Evolutionary conservation across 352 stramenopile species (phyloP), one percentile per base, ranked within the genome.

Genomic region (Phytophthora tubulina): DNA sequence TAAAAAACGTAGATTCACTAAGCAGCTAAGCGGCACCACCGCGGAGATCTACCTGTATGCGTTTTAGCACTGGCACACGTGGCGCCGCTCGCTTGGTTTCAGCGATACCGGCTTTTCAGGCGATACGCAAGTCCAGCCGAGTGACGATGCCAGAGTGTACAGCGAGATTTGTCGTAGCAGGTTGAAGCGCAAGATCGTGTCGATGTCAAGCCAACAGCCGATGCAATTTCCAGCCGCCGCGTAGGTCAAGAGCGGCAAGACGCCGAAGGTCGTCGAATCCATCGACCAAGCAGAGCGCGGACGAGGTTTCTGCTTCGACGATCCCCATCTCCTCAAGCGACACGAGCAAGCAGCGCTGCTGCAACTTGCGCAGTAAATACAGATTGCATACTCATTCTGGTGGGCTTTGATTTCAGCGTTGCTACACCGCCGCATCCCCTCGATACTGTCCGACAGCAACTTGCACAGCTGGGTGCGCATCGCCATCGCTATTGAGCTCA

Each of bases 171-270:
- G 70, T 41, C 33, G 70, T 74, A 60, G 46, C 65, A 74, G 44
- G 46, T 70, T 74, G 70, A 77, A 77, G 58, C 65, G 70, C 70
- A 77, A 77, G 58, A 70, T 74, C 44, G 17, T 46, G 6, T 32
- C 14, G 38, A 31, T 48, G 10, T 32, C 17, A 27, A 38, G 42
- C 27, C 30, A 15, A 56, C 21, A 35, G 38, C n/a, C 21, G 10
- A 33, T 63, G 30, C 31, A 33, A 57, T 27, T 58, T 55, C 52
- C 52, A 45, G 49, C 38, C 27, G 14, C 48, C 5, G n/a, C 46
- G 48, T 50, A 17, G 38, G 49, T 54, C 42, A 3, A 51, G 11
- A 14, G 13, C 13, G 0, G 39, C n/a, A 36, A 58, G 35, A 14
- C 8, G 17, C n/a, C 38, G 52, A 74, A 70, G 35, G 2, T 13